Conservation (phyloP, 1,284 basidiomycete genomes). For the Ganoderma lingzhi region DNA sequence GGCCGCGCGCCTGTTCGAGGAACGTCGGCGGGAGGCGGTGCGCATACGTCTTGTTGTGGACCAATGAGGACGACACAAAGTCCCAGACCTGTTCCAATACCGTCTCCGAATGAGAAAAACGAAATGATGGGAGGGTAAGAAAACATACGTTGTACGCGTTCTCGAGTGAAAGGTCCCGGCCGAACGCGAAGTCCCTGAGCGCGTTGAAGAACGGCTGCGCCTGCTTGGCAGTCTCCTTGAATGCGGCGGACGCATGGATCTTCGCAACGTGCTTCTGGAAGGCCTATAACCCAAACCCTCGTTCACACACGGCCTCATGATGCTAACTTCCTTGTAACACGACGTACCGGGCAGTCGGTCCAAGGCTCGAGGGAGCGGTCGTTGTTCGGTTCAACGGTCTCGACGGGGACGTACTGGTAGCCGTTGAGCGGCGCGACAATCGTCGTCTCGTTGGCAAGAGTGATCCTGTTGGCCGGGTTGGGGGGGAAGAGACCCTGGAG, state of each 20-base stretch:
- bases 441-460: conserved; percentile 80
- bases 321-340: not conserved
- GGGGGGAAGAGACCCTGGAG: conserved; percentile 86
- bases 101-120: not conserved
- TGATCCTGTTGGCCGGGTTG: conserved; percentile 69
- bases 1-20: conserved; percentile 72
- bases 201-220: conserved; percentile 72
- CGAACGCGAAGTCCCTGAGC: conserved; percentile 74
- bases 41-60: conserved; percentile 82
- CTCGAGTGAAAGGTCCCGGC: conserved; percentile 68
- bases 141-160: conserved; percentile 80
- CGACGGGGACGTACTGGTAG: conserved; percentile 86
- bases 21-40: conserved; percentile 75
- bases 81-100: conserved; percentile 66
- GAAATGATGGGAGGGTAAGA: no score
- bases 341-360: conserved; percentile 79
- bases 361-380: conserved; percentile 87
- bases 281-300: conserved; percentile 46
- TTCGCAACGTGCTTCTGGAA: conserved; percentile 69
- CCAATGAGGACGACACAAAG: conserved; percentile 77
- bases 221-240: conserved; percentile 65
- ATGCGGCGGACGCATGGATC: conserved; percentile 66
- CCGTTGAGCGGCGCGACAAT: conserved; percentile 82
- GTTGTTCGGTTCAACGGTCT: conserved; percentile 85
- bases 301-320: not conserved